Conservation (phyloP, 2,329 filamentous ascomycete species). For the Exophiala calicioides region DNA sequence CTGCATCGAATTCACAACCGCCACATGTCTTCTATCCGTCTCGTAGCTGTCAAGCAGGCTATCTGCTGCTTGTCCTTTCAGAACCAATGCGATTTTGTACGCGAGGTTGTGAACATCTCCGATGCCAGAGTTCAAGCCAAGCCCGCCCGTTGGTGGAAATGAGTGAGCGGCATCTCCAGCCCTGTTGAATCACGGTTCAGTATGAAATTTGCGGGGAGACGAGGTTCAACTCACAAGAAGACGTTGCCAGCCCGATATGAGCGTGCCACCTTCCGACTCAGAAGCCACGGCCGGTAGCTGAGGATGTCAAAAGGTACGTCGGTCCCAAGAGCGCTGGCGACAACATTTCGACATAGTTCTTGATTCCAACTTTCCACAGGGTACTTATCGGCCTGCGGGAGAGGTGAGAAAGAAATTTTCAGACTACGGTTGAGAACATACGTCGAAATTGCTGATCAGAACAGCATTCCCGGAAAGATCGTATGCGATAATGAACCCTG, state of each 20-base stretch:
- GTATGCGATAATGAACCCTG: slow-evolving; percentile 50
- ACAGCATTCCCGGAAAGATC: slow-evolving; percentile 46
- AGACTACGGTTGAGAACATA: slow-evolving; percentile 24
- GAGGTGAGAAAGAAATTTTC: neutral
- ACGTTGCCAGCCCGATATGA: slow-evolving; percentile 40
- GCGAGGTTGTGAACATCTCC: slow-evolving; percentile 57
- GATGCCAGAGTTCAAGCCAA: slow-evolving; percentile 61
- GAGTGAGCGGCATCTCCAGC: slow-evolving; percentile 59
- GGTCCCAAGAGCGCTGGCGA: slow-evolving; percentile 34
- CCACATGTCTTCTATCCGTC: slow-evolving; percentile 42
- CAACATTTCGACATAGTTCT: slow-evolving; percentile 36
- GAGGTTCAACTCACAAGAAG: slow-evolving; percentile 38
- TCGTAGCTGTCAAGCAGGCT: slow-evolving; percentile 41
- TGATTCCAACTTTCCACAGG: slow-evolving; percentile 42
- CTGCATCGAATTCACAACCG: slow-evolving; percentile 43
- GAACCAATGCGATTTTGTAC: slow-evolving; percentile 52
- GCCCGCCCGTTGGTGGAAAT: slow-evolving; percentile 57
- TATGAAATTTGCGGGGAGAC: no score
- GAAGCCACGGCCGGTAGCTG: slow-evolving; percentile 45
- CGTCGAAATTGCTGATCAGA: slow-evolving; percentile 49
- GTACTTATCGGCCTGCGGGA: slow-evolving; percentile 35
- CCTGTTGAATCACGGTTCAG: slow-evolving; percentile 35
- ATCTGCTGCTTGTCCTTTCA: slow-evolving; percentile 34
- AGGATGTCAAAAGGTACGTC: slow-evolving; percentile 39
- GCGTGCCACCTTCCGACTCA: slow-evolving; percentile 46